A percentile compares a stretch with the other conserved stretches of the same genome.
phyloP scores from a whole-genome alignment of 768 basidiomycete genomes.

The Leccinum rimulosum region DNA sequence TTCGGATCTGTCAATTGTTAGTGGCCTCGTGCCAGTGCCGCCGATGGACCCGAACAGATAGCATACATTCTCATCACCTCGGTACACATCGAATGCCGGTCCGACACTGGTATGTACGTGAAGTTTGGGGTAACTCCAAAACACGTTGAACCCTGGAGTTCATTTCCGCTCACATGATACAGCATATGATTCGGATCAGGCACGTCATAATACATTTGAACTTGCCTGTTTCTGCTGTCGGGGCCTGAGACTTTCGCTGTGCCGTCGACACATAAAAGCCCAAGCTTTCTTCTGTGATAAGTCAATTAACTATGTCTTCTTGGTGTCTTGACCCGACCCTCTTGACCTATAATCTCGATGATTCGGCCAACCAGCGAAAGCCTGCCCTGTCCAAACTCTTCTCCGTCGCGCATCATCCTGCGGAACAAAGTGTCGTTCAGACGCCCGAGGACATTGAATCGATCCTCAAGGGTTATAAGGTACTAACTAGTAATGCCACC shows the following conservation, averaged over 20 bases:
- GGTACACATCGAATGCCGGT: background rate
- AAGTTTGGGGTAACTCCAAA: background rate
- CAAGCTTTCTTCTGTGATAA: no score
- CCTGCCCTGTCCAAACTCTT: background rate
- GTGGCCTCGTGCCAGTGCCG: background rate
- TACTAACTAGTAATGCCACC: background rate
- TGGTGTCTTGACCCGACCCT: background rate
- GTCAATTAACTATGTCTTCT: no score
- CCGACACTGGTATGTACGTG: background rate
- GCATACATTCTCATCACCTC: background rate
- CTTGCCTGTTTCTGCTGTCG: background rate
- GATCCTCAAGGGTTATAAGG: background rate
- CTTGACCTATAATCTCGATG: background rate
- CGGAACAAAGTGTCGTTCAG: background rate
- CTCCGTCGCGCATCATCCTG: background rate
- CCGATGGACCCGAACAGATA: background rate
- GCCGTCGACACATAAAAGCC: no score
- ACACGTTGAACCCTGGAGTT: background rate
- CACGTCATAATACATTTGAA: background rate
- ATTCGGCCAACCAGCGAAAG: background rate
- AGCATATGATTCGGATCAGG: background rate
- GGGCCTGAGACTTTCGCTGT: no score
- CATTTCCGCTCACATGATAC: background rate
- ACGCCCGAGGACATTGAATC: slow-evolving; percentile 1
- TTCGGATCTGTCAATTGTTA: background rate